These are phyloP conservation scores for Penicillium olsonii DNA, from an alignment of 2,329 filamentous ascomycete genomes.

Conservation along the genomic window DNA sequence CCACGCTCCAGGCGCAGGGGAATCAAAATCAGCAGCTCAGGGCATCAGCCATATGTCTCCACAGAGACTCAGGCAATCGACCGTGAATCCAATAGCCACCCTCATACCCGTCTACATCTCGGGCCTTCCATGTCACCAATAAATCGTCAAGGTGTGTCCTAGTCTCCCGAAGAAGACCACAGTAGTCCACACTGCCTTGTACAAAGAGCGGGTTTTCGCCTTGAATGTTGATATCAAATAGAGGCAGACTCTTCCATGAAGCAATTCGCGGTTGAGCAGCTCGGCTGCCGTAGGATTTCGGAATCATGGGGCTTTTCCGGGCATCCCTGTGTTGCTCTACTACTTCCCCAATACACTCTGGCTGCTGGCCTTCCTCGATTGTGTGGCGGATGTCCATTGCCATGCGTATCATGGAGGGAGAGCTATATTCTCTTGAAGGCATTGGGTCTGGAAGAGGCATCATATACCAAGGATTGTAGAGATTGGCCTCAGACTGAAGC, in stretches of 20 bases:
- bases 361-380: neutral
- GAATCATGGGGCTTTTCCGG: neutral
- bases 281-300: slow-evolving; percentile 2
- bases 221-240: slow-evolving; percentile 7
- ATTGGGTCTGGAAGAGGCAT: slow-evolving; percentile 10
- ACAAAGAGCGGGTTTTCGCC: slow-evolving; percentile 6
- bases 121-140: slow-evolving; percentile 10
- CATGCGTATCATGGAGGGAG: slow-evolving; percentile 3
- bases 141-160: slow-evolving; percentile 7
- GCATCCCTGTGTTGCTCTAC: slow-evolving; percentile 1
- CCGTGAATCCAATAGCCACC: slow-evolving; percentile 11
- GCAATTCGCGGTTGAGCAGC: slow-evolving; percentile 6
- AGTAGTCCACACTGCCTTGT: slow-evolving; percentile 9
- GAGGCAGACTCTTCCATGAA: slow-evolving; percentile 6
- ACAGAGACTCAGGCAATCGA: slow-evolving; percentile 2
- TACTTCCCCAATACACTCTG: slow-evolving; percentile 6
- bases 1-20: neutral
- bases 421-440: neutral
- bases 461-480: slow-evolving; percentile 9
- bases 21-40: neutral
- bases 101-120: neutral
- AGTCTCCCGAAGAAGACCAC: slow-evolving; percentile 4
- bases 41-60: slow-evolving; percentile 5
- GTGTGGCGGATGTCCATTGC: slow-evolving; percentile 3
- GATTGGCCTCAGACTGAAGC: slow-evolving; percentile 1